These are phyloP conservation scores for Fusarium secorum DNA, from an alignment of 2,329 filamentous ascomycete species.

Conservation along the genomic window DNA sequence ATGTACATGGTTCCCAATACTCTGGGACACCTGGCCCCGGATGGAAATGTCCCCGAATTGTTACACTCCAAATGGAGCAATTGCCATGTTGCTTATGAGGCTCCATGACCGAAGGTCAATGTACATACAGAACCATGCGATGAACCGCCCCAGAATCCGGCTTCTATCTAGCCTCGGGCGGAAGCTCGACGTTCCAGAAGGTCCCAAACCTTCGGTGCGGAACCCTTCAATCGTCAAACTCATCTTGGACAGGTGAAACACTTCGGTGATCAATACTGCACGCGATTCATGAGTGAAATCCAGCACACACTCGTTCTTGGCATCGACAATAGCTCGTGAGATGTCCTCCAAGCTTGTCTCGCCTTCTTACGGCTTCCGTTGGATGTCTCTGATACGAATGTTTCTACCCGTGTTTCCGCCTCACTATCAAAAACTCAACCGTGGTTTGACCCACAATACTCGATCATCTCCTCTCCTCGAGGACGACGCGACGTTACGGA, in stretches of 20 bases:
- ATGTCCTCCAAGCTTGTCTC: slow-evolving; percentile 14
- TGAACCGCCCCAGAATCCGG: slow-evolving; percentile 21
- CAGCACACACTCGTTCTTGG: slow-evolving; percentile 9
- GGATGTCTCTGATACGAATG: slow-evolving; percentile 28
- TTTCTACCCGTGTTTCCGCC: slow-evolving; percentile 25
- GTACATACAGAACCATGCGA: slow-evolving; percentile 18
- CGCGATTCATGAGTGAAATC: slow-evolving; percentile 19
- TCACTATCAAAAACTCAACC: slow-evolving; percentile 17
- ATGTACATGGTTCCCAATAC: slow-evolving; percentile 28
- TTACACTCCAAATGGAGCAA: slow-evolving; percentile 28
- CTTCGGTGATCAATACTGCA: slow-evolving; percentile 22
- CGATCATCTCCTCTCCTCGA: slow-evolving; percentile 30
- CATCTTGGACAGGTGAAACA: slow-evolving; percentile 36
- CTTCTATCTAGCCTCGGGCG: slow-evolving; percentile 29
- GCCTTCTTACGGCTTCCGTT: slow-evolving; percentile 12
- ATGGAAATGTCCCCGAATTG: slow-evolving; percentile 34
- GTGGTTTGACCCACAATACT: slow-evolving; percentile 18
- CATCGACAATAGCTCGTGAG: slow-evolving; percentile 12
- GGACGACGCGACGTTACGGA: slow-evolving; percentile 14
- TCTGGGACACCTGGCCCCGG: slow-evolving; percentile 33
- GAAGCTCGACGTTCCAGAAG: slow-evolving; percentile 40
- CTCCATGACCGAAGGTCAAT: background rate
- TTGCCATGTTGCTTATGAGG: slow-evolving; percentile 15
- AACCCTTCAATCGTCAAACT: slow-evolving; percentile 24
- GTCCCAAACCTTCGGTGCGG: slow-evolving; percentile 25